A percentile compares a stretch with the other conserved stretches of the same genome.
Conservation (phyloP, 441 rosid species). For the Melastoma candidum region DNA sequence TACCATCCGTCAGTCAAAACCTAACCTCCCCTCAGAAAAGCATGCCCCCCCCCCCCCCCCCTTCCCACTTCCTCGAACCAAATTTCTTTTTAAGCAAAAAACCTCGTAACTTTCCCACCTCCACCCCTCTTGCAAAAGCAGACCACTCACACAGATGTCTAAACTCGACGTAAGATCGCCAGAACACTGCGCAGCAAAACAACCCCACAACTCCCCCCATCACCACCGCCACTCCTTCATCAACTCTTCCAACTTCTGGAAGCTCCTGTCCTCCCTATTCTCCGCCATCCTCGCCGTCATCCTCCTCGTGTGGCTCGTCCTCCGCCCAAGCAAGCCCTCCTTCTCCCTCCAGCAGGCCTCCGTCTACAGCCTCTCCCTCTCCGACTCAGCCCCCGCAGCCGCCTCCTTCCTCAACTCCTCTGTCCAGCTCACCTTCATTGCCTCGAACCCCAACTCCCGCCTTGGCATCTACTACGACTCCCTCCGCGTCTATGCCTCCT, state of each 20-base stretch:
- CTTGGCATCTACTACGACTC: constrained; percentile 62
- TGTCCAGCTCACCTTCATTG: constrained; percentile 41
- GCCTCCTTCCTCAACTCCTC: constrained; percentile 43
- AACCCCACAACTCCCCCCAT: not conserved
- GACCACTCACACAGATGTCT: constrained; percentile 30
- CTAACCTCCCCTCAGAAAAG: too few species aligned
- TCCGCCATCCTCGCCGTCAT: constrained; percentile 30
- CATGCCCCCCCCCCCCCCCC: too few species aligned
- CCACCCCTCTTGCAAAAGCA: constrained; percentile 18
- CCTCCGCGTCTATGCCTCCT: constrained; percentile 39
- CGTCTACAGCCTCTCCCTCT: constrained; percentile 42
- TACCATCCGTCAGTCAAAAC: too few species aligned
- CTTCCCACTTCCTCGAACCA: constrained; percentile 5
- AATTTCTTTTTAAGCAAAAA: not conserved
- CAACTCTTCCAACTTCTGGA: constrained; percentile 23
- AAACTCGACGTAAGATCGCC: constrained; percentile 36
- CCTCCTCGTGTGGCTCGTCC: constrained; percentile 40
- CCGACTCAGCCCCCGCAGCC: constrained; percentile 17
- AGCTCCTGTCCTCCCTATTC: constrained; percentile 31
- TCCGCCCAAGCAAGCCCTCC: constrained; percentile 47
- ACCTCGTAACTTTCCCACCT: not conserved
- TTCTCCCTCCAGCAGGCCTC: constrained; percentile 41
- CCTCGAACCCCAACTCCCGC: constrained; percentile 42
- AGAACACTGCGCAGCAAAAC: constrained; percentile 39
- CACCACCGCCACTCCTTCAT: constrained; percentile 3